These are phyloP conservation scores for Trypanosoma boissoni DNA, from an alignment of 208 protist genomes.

Conservation along the genomic window DNA sequence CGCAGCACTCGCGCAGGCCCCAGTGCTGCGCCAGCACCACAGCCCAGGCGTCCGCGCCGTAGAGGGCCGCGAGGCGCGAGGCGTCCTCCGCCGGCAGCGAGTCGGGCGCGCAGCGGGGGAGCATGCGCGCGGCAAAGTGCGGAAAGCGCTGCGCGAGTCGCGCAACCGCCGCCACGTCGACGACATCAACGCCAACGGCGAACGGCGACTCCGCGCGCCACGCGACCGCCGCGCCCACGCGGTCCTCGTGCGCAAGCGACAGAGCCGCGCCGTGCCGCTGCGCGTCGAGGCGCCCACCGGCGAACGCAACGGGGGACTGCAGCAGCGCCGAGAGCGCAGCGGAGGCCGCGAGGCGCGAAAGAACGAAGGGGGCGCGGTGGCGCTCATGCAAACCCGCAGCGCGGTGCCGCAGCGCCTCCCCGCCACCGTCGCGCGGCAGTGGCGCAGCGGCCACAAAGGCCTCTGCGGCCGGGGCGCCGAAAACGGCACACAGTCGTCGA, in stretches of 20 bases:
- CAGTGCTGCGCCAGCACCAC: constrained; percentile 56
- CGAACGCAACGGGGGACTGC: constrained; percentile 23
- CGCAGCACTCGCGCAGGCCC: constrained; percentile 51
- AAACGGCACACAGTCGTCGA: not conserved
- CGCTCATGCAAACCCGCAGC: constrained; percentile 23
- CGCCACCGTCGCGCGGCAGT: not conserved
- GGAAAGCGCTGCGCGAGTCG: constrained; percentile 27
- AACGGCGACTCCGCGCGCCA: constrained; percentile 20
- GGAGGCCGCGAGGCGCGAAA: constrained; percentile 64
- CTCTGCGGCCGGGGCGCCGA: not conserved
- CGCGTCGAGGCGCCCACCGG: constrained; percentile 27
- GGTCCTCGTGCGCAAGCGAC: constrained; percentile 54
- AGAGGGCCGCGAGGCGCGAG: not conserved
- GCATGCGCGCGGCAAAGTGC: constrained; percentile 13
- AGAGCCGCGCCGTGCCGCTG: constrained; percentile 28
- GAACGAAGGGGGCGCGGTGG: constrained; percentile 49
- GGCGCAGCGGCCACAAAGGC: constrained; percentile 9
- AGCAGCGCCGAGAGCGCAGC: constrained; percentile 23
- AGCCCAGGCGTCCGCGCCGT: constrained; percentile 22
- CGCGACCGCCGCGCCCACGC: constrained; percentile 37
- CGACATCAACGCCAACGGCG: constrained; percentile 45
- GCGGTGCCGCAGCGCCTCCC: constrained; percentile 9
- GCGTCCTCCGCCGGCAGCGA: not conserved
- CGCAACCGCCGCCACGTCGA: constrained; percentile 30
- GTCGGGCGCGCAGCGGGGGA: constrained; percentile 11